These are phyloP conservation scores for Yamadazyma sp. DNA, from an alignment of 1,139 yeast genomes.

Conservation along the genomic window DNA sequence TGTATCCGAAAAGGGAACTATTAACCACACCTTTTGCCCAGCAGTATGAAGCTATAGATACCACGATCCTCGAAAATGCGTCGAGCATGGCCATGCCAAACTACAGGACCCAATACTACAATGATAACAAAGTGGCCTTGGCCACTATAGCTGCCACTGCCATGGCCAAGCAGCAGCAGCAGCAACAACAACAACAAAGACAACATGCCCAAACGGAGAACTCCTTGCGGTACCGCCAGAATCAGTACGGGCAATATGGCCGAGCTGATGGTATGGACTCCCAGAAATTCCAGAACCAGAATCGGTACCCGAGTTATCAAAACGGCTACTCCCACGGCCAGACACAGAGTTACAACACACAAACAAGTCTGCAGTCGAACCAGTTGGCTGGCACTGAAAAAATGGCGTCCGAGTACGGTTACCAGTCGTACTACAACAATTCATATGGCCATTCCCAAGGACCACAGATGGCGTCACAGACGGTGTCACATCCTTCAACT, in stretches of 20 bases:
- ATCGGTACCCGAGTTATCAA: no score
- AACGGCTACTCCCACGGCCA: no score
- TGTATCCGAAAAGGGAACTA: constrained; percentile 29
- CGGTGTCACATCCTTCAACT: background rate
- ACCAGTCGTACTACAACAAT: no score
- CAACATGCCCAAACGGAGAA: background rate
- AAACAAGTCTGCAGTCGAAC: no score
- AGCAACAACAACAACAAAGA: background rate
- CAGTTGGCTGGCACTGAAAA: no score
- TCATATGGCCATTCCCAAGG: no score
- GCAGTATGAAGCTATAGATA: constrained; percentile 24
- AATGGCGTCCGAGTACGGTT: no score
- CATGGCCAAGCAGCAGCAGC: constrained; percentile 11
- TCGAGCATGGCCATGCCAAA: background rate
- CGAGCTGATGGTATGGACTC: no score
- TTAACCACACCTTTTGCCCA: constrained; percentile 29
- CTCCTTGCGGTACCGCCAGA: no score
- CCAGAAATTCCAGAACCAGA: no score
- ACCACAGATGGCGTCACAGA: no score
- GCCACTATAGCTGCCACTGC: constrained; percentile 14
- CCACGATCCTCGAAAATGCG: background rate
- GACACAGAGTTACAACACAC: no score
- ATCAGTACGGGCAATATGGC: background rate
- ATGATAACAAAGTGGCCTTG: constrained; percentile 8
- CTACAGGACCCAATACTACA: constrained; percentile 3